Conservation (phyloP, 139 green algal genomes). For the Chlorella sp. region DNA sequence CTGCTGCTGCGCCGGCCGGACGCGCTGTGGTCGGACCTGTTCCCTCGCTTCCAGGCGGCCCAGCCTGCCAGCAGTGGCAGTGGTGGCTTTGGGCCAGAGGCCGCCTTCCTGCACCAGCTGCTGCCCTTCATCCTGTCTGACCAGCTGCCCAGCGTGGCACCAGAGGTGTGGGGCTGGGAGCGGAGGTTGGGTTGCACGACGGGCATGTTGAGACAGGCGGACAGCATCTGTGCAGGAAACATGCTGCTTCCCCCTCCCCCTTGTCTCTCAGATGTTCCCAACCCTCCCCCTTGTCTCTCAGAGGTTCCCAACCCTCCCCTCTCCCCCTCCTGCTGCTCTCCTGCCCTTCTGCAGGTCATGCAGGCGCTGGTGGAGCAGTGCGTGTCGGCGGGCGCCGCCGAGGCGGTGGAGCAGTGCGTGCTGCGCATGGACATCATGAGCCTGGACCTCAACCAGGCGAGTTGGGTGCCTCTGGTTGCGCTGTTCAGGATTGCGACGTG, state of each 20-base stretch:
- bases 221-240: too few species aligned
- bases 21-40: slow-evolving; percentile 48
- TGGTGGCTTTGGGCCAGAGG: neutral
- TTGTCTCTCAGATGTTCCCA: too few species aligned
- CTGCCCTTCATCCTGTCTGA: slow-evolving; percentile 67
- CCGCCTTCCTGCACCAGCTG: slow-evolving; percentile 61
- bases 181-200: too few species aligned
- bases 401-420: slow-evolving; percentile 86
- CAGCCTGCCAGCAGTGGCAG: neutral
- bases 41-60: slow-evolving; percentile 23
- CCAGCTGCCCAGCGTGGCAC: slow-evolving; percentile 61
- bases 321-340: too few species aligned
- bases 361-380: slow-evolving; percentile 88
- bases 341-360: slow-evolving; percentile 52
- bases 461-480: too few species aligned
- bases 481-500: too few species aligned
- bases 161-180: slow-evolving; percentile 62
- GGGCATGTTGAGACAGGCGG: too few species aligned
- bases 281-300: too few species aligned
- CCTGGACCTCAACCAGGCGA: slow-evolving; percentile 91
- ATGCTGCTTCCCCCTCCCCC: too few species aligned
- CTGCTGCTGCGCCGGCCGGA: slow-evolving; percentile 46
- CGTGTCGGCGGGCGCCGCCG: slow-evolving; percentile 47
- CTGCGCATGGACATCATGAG: slow-evolving; percentile 87
- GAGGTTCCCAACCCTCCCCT: too few species aligned